A percentile compares a stretch with the other conserved stretches of the same genome.
These are phyloP conservation scores for Conringia planisiliqua DNA, from an alignment of 345 rosid genomes.

Conservation along the genomic window DNA sequence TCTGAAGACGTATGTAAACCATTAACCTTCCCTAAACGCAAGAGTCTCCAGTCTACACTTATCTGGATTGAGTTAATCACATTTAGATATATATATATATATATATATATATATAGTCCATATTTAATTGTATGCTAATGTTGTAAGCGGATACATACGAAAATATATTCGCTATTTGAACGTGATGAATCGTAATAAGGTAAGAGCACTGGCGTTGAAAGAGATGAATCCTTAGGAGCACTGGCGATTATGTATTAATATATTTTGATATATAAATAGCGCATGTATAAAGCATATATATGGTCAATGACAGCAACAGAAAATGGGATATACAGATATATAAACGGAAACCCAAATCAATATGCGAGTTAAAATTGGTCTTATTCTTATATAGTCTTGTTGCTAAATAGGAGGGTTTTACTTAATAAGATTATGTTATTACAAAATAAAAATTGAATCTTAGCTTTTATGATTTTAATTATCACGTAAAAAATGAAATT, in stretches of 20 bases:
- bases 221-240: conserved; percentile 10
- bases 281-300: conserved; percentile 8
- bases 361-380: neutral
- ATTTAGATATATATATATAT: too few relatives aligned
- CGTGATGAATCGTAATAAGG: neutral
- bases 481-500: neutral
- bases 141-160: neutral
- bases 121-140: neutral
- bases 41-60: neutral
- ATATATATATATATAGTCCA: too few relatives aligned
- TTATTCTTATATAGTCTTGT: neutral
- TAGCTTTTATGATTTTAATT: neutral
- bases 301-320: conserved; percentile 27
- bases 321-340: neutral
- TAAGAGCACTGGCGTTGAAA: conserved; percentile 10
- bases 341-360: neutral
- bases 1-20: neutral
- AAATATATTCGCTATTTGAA: neutral
- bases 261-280: neutral
- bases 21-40: conserved; percentile 4
- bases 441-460: neutral
- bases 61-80: neutral
- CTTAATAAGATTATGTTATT: neutral
- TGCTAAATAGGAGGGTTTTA: neutral
- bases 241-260: neutral